Percentiles rank a stretch among this genome's conserved stretches.
These are phyloP conservation scores for Eustoma russellianum DNA, from an alignment of 257 asterid species.

Conservation along the genomic window DNA sequence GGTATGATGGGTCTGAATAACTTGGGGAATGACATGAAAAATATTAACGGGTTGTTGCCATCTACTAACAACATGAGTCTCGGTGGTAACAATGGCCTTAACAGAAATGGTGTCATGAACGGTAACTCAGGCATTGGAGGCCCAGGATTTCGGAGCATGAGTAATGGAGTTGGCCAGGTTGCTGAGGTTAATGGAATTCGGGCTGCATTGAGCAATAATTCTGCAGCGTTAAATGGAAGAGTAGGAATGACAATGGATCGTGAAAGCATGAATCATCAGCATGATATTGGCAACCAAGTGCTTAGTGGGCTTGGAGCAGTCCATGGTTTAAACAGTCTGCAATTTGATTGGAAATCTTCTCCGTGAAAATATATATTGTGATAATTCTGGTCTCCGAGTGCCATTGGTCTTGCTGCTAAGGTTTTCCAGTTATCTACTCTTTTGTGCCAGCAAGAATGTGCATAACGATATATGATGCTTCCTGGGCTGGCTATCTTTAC, in stretches of 20 bases:
- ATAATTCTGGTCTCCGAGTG: slow-evolving; percentile 3
- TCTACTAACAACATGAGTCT: slow-evolving; percentile 29
- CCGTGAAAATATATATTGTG: slow-evolving; percentile 24
- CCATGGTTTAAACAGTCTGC: slow-evolving; percentile 74
- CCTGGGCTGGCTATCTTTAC: slow-evolving; percentile 10
- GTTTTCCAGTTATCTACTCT: slow-evolving; percentile 17
- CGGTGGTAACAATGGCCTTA: slow-evolving; percentile 28
- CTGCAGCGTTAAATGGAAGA: slow-evolving; percentile 65
- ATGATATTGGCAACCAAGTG: slow-evolving; percentile 58
- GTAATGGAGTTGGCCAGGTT: slow-evolving; percentile 44
- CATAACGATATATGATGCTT: slow-evolving; percentile 17
- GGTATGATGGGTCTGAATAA: slow-evolving; percentile 43
- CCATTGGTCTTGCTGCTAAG: slow-evolving; percentile 31
- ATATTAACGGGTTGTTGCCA: slow-evolving; percentile 40
- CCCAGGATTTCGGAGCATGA: slow-evolving; percentile 41
- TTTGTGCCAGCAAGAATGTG: slow-evolving; percentile 22
- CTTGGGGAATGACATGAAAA: slow-evolving; percentile 47
- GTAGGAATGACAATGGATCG: slow-evolving; percentile 59
- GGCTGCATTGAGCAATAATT: slow-evolving; percentile 48
- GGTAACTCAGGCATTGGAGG: slow-evolving; percentile 41
- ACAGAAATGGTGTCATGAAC: slow-evolving; percentile 42
- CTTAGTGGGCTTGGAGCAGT: slow-evolving; percentile 68
- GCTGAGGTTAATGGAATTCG: slow-evolving; percentile 66
- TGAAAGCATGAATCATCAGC: slow-evolving; percentile 57
- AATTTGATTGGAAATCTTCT: slow-evolving; percentile 82